phyloP scores from a whole-genome alignment of 129 eudicot genomes.

The Flaveria bidentis region DNA sequence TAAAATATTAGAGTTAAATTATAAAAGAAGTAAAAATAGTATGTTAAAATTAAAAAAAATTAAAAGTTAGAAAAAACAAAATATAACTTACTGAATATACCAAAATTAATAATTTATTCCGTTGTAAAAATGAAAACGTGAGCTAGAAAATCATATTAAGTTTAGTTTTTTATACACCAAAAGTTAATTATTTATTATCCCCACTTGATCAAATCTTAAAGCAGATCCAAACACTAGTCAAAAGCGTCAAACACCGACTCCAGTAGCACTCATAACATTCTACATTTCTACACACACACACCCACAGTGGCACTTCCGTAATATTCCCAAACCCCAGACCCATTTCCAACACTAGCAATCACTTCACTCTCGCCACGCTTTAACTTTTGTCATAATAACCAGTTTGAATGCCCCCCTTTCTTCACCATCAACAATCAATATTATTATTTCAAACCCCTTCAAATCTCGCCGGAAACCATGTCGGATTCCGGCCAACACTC shows the following conservation, averaged over 20 bases:
- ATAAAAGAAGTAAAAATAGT: too few species aligned
- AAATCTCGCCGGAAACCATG: slow-evolving; percentile 27
- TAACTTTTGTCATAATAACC: slow-evolving; percentile 32
- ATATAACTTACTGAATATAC: too few species aligned
- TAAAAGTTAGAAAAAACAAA: too few species aligned
- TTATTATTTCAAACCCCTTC: neutral
- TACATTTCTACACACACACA: neutral
- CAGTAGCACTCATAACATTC: slow-evolving; percentile 10
- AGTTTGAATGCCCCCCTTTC: slow-evolving; percentile 25
- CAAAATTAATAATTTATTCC: too few species aligned
- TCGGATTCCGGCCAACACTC: slow-evolving; percentile 8
- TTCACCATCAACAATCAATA: neutral
- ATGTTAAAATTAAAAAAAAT: too few species aligned
- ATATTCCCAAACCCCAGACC: slow-evolving; percentile 20
- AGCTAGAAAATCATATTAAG: too few species aligned
- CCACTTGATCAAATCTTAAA: neutral
- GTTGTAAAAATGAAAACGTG: too few species aligned
- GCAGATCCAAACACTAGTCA: slow-evolving; percentile 19
- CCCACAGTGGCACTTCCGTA: slow-evolving; percentile 20
- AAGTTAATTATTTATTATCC: neutral
- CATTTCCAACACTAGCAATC: slow-evolving; percentile 19
- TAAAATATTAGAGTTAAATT: too few species aligned
- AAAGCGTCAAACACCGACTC: slow-evolving; percentile 18
- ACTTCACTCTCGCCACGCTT: slow-evolving; percentile 46
- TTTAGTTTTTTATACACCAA: too few species aligned